A percentile compares a stretch with the other conserved stretches of the same genome.
Evolutionary conservation across 2,329 filamentous ascomycete species (phyloP).

Genomic region (Knufia fluminis): DNA sequence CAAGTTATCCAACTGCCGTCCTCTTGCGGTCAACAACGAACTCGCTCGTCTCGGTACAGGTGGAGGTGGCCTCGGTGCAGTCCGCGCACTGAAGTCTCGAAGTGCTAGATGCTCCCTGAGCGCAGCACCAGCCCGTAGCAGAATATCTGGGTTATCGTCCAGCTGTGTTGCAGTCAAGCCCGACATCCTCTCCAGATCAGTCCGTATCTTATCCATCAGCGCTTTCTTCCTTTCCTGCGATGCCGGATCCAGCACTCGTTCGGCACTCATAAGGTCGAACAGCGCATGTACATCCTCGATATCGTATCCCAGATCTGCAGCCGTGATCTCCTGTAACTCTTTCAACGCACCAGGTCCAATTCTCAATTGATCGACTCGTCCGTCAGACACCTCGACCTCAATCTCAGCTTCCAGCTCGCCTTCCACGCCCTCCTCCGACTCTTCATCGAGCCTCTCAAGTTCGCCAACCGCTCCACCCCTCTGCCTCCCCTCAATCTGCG

Average conservation of each 20-base stretch:
- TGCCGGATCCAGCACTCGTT: slow-evolving; percentile 16
- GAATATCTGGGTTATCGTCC: slow-evolving; percentile 23
- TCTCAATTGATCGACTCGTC: background rate
- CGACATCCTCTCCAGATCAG: slow-evolving; percentile 38
- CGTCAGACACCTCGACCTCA: background rate
- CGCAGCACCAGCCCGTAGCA: slow-evolving; percentile 27
- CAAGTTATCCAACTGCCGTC: slow-evolving; percentile 34
- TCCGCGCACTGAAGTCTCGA: slow-evolving; percentile 5
- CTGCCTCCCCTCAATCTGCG: slow-evolving; percentile 2
- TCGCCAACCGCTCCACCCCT: too few relatives aligned
- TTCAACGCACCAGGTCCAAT: background rate
- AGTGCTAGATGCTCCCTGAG: slow-evolving; percentile 18
- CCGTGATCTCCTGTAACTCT: slow-evolving; percentile 5
- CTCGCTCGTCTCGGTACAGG: slow-evolving; percentile 28
- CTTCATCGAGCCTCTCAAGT: background rate
- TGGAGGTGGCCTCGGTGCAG: slow-evolving; percentile 29
- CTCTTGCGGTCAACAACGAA: slow-evolving; percentile 8
- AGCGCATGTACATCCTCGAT: slow-evolving; percentile 24
- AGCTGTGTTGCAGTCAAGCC: slow-evolving; percentile 22
- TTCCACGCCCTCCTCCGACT: background rate
- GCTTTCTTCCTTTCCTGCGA: slow-evolving; percentile 37
- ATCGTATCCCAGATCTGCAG: slow-evolving; percentile 20
- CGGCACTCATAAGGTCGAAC: slow-evolving; percentile 24
- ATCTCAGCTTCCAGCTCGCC: background rate
- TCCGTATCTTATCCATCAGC: slow-evolving; percentile 40